Percentiles rank a stretch among this genome's conserved stretches.
Conservation (phyloP, 495 filamentous ascomycete species). For the Neurospora discreta region DNA sequence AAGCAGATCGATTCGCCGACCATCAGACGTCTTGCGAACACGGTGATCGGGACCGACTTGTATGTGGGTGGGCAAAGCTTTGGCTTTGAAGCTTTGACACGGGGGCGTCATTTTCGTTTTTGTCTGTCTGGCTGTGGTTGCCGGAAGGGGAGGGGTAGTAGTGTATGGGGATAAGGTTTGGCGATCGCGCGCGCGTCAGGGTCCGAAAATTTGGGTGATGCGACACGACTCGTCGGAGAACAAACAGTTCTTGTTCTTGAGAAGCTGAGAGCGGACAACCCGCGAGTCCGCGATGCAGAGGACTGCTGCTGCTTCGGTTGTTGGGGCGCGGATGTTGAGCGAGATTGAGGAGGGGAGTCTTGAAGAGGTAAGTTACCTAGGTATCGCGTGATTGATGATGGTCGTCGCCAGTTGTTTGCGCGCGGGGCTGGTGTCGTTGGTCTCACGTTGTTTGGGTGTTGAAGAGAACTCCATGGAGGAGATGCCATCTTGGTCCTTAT, state of each 20-base stretch:
- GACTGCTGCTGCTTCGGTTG: constrained; percentile 21
- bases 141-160: background rate
- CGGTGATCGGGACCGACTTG: constrained; percentile 37
- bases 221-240: background rate
- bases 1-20: constrained; percentile 43
- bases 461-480: background rate
- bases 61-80: constrained; percentile 37
- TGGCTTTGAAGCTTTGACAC: constrained; percentile 42
- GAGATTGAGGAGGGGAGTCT: constrained; percentile 29
- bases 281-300: constrained; percentile 6
- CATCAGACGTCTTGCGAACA: constrained; percentile 37
- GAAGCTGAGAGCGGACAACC: background rate
- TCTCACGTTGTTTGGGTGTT: background rate
- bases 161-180: too few relatives aligned
- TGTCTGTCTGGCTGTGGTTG: background rate
- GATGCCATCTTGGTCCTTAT: background rate
- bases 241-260: background rate
- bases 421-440: background rate
- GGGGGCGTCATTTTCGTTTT: constrained; percentile 58
- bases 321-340: constrained; percentile 51
- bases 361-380: constrained; percentile 28
- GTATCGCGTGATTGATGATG: background rate
- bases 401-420: background rate
- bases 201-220: background rate
- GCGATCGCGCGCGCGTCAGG: too few relatives aligned